Percentiles rank a stretch among this genome's conserved stretches.
Evolutionary conservation across 2,329 filamentous ascomycete genomes (phyloP).

Genomic region (Escovopsis sp.): DNA sequence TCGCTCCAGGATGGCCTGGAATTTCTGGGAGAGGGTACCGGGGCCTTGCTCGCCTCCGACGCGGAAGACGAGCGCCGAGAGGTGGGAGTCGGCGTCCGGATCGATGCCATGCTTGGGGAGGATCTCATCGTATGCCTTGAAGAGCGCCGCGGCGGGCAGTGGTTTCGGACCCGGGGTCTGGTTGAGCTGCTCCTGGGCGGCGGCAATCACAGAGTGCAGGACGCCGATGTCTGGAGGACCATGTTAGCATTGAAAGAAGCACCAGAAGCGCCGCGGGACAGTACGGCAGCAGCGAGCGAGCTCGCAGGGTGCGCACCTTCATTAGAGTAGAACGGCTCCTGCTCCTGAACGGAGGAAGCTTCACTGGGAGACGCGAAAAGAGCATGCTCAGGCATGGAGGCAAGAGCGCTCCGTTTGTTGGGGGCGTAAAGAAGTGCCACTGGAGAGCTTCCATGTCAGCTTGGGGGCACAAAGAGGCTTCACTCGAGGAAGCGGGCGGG

Average conservation of each 20-base stretch:
- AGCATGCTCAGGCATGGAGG: slow-evolving; percentile 15
- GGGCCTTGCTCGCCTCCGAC: slow-evolving; percentile 52
- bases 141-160: slow-evolving; percentile 62
- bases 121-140: slow-evolving; percentile 64
- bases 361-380: slow-evolving; percentile 13
- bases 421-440: slow-evolving; percentile 15
- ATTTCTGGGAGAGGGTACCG: slow-evolving; percentile 50
- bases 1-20: slow-evolving; percentile 49
- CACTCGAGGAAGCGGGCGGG: background rate
- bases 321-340: slow-evolving; percentile 40
- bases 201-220: slow-evolving; percentile 60
- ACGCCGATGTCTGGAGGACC: slow-evolving; percentile 53
- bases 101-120: slow-evolving; percentile 57
- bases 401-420: slow-evolving; percentile 9
- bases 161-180: slow-evolving; percentile 43
- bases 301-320: slow-evolving; percentile 30
- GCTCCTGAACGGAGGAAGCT: slow-evolving; percentile 11
- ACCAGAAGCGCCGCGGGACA: background rate
- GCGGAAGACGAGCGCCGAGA: slow-evolving; percentile 65
- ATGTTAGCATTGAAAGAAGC: too few species aligned
- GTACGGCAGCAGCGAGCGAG: background rate
- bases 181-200: slow-evolving; percentile 51
- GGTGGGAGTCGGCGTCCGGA: slow-evolving; percentile 58
- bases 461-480: too few species aligned
- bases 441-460: slow-evolving; percentile 1